Evolutionary conservation across 139 green algal genomes (phyloP).

Genomic region (Chlamydomonas urium): DNA sequence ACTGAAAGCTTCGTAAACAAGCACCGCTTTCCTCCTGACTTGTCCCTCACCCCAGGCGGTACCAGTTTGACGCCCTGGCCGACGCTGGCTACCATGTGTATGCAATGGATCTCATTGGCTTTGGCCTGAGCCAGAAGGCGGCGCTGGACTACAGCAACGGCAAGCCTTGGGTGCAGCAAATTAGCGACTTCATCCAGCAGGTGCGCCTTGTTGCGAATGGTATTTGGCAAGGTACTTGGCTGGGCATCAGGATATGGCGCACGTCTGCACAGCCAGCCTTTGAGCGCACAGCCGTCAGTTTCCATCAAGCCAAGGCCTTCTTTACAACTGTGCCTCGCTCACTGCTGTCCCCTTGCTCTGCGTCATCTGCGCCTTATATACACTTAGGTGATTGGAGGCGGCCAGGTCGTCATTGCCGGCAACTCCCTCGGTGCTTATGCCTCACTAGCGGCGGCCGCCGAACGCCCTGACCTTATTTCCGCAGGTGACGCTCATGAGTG

Average conservation of each 20-base stretch:
- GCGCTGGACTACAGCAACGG: conserved; percentile 52
- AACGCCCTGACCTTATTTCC: conserved; percentile 45
- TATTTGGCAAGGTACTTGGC: too few relatives aligned
- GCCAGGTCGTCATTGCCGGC: conserved; percentile 20
- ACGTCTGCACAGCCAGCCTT: too few relatives aligned
- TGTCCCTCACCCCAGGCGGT: conserved; percentile 32
- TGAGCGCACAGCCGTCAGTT: too few relatives aligned
- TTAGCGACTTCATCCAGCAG: conserved; percentile 54
- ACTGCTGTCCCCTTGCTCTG: too few relatives aligned
- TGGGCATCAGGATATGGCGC: too few relatives aligned
- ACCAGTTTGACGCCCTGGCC: conserved; percentile 66
- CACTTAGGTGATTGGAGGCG: conserved; percentile 27
- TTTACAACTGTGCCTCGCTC: too few relatives aligned
- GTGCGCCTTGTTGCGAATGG: too few relatives aligned
- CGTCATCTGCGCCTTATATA: too few relatives aligned
- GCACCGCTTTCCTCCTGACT: not conserved
- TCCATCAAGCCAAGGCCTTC: too few relatives aligned
- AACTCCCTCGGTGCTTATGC: conserved; percentile 80
- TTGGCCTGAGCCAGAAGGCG: conserved; percentile 72
- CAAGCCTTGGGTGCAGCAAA: conserved; percentile 30
- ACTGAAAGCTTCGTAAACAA: not conserved
- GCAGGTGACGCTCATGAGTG: too few relatives aligned
- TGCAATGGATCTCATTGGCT: conserved; percentile 75
- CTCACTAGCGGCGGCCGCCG: conserved; percentile 36
- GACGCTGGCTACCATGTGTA: conserved; percentile 44